Evolutionary conservation across 1,139 yeast species (phyloP).

Genomic region (Blastobotrys malaysiensis): DNA sequence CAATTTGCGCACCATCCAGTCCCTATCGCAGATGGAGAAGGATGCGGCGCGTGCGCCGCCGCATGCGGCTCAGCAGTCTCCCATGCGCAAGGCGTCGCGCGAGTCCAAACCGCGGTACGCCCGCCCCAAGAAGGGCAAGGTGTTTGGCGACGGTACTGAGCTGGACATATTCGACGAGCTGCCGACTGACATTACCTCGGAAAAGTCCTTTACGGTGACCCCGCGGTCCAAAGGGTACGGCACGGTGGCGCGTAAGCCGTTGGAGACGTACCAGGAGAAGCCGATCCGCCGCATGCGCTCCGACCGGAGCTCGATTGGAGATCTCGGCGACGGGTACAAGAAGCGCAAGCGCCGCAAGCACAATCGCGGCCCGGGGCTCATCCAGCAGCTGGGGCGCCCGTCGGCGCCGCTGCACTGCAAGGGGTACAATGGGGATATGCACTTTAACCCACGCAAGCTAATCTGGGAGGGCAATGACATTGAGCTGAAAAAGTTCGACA

Average conservation of each 20-base stretch:
- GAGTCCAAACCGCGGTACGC: constrained; percentile 14
- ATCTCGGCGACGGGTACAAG: constrained; percentile 3
- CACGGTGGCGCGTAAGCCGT: constrained; percentile 9
- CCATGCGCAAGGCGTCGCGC: constrained; percentile 1
- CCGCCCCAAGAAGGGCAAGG: constrained; percentile 16
- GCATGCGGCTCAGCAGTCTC: constrained; percentile 12
- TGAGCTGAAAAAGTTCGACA: constrained; percentile 48
- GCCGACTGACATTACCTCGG: constrained; percentile 23
- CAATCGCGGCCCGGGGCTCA: constrained; percentile 29
- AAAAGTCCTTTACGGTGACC: constrained; percentile 17
- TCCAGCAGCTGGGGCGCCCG: constrained; percentile 33
- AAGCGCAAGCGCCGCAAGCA: constrained; percentile 10
- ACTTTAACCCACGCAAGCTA: constrained; percentile 46
- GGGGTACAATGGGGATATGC: constrained; percentile 42
- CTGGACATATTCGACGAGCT: constrained; percentile 32
- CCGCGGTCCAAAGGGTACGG: constrained; percentile 12
- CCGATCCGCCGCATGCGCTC: neutral
- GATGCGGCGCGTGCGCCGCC: constrained; percentile 21
- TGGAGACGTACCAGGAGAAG: constrained; percentile 18
- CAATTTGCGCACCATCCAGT: neutral
- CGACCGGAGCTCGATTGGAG: neutral
- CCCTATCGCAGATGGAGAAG: neutral
- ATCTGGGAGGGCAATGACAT: constrained; percentile 69
- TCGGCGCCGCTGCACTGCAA: constrained; percentile 20
- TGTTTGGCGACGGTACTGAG: constrained; percentile 34